A percentile compares a stretch with the other conserved stretches of the same genome.
Conservation (phyloP, 176 grass and related monocot species). For the Neostapfia colusana region DNA sequence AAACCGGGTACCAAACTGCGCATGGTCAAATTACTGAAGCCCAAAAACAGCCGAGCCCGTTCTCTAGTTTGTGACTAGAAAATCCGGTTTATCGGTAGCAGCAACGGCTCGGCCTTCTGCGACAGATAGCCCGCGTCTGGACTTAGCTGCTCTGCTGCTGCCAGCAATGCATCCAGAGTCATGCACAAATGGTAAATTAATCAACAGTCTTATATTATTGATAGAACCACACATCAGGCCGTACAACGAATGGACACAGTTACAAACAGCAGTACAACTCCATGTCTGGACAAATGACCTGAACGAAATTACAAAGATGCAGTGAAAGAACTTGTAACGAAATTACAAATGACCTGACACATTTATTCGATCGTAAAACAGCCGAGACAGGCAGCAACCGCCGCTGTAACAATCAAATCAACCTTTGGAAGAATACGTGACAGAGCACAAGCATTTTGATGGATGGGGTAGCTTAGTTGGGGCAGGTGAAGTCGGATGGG, state of each 20-base stretch:
- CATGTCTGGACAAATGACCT: background rate
- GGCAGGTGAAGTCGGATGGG: constrained; percentile 27
- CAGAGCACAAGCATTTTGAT: background rate
- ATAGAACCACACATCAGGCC: background rate
- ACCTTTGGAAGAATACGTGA: background rate
- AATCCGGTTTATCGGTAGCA: no score
- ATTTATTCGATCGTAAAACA: background rate
- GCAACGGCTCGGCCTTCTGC: no score
- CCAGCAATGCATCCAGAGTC: no score
- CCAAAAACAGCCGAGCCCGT: no score
- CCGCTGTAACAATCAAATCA: background rate
- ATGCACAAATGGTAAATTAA: background rate
- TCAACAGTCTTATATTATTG: no score
- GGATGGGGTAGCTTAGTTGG: background rate
- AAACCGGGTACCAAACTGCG: no score
- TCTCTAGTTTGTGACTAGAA: no score
- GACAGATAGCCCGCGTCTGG: no score
- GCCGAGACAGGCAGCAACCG: background rate
- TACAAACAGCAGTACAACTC: background rate
- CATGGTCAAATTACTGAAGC: no score
- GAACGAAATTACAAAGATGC: background rate
- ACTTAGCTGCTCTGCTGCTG: no score
- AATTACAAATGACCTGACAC: no score
- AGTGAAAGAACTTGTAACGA: background rate
- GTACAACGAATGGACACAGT: background rate